Evolutionary conservation across 2,329 filamentous ascomycete species (phyloP).

Genomic region (Neurospora sp.): DNA sequence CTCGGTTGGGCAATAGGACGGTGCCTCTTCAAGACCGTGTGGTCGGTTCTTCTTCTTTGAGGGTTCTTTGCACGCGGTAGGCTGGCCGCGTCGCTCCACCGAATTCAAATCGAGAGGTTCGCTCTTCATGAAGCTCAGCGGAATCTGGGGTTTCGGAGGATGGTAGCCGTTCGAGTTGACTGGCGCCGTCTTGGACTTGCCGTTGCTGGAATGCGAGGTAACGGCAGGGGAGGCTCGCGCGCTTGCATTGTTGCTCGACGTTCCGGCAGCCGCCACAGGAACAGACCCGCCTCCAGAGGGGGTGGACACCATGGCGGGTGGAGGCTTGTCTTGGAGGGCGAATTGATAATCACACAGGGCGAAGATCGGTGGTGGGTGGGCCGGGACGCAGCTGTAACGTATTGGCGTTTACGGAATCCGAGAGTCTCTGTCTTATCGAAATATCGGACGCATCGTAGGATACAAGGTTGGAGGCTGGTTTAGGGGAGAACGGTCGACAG

Average conservation of each 20-base stretch:
- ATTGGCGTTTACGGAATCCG: neutral
- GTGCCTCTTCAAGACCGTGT: constrained; percentile 80
- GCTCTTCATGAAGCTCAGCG: constrained; percentile 47
- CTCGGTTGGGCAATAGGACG: constrained; percentile 79
- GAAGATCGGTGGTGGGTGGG: neutral
- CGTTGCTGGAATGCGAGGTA: constrained; percentile 26
- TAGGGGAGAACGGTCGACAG: neutral
- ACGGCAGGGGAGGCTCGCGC: constrained; percentile 43
- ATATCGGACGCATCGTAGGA: neutral
- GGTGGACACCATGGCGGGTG: constrained; percentile 13
- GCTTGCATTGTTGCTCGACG: constrained; percentile 34
- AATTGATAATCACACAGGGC: neutral
- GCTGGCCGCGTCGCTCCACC: constrained; percentile 83
- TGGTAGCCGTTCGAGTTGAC: constrained; percentile 45
- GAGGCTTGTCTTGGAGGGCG: neutral
- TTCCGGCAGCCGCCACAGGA: constrained; percentile 7
- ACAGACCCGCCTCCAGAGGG: constrained; percentile 11
- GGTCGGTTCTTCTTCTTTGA: constrained; percentile 69
- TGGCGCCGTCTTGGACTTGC: constrained; percentile 39
- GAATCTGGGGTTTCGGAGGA: constrained; percentile 38
- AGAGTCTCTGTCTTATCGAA: neutral
- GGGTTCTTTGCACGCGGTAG: constrained; percentile 65
- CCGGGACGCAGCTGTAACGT: neutral
- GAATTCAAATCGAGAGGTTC: constrained; percentile 71
- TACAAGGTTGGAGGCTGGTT: neutral